A percentile compares a stretch with the other conserved stretches of the same genome.
phyloP scores from a whole-genome alignment of 2,329 filamentous ascomycete genomes.

The Apiospora koreana region DNA sequence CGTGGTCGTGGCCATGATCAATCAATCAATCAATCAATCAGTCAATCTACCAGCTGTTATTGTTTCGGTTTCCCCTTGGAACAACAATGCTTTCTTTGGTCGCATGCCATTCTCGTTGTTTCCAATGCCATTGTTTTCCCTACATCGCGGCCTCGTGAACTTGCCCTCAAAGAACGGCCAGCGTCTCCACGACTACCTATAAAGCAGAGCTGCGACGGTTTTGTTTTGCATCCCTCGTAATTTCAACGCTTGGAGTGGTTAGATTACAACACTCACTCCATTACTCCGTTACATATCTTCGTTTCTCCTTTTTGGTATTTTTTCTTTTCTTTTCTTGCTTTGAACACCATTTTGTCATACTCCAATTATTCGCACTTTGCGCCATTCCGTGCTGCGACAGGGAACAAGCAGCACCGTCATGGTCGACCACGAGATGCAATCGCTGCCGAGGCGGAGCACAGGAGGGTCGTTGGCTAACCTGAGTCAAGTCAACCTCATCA shows the following conservation, averaged over 20 bases:
- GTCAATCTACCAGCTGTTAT: neutral
- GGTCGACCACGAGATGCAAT: neutral
- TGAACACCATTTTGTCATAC: neutral
- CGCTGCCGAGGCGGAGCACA: neutral
- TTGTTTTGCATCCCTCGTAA: neutral
- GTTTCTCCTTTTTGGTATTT: neutral
- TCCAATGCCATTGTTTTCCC: neutral
- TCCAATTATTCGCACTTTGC: neutral
- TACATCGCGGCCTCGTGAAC: neutral
- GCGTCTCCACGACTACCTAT: neutral
- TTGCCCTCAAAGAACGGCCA: neutral
- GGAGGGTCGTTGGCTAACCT: neutral
- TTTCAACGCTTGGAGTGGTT: neutral
- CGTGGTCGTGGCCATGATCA: no score
- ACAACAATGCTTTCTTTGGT: neutral
- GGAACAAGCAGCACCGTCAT: neutral
- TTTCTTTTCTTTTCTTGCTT: neutral
- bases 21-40: no score
- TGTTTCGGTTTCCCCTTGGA: neutral
- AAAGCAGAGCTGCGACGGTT: neutral
- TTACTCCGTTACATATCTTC: neutral
- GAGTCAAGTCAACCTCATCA: slow-evolving; percentile 38
- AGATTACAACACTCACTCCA: neutral
- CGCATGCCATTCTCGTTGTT: neutral
- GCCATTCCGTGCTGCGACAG: neutral